Evolutionary conservation across 139 green algal genomes (phyloP).

Genomic region (Yamagishiella unicocca): DNA sequence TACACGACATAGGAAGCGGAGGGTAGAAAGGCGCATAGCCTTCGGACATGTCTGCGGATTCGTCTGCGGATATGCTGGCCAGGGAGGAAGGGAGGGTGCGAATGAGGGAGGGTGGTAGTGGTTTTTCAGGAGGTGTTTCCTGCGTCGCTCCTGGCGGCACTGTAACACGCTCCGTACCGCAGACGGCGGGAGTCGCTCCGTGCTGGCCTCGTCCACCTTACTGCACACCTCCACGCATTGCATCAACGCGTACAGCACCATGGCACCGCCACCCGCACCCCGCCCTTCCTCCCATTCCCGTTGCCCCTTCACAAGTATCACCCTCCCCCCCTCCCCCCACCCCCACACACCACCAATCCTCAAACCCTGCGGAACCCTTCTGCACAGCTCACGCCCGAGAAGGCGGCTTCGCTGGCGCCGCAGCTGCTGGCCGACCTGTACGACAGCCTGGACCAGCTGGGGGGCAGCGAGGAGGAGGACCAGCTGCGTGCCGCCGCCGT

Average conservation of each 20-base stretch:
- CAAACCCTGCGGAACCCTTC: not conserved
- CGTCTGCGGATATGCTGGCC: not conserved
- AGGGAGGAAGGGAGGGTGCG: not conserved
- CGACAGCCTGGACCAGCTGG: slow-evolving; percentile 47
- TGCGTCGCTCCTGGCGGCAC: too few relatives aligned
- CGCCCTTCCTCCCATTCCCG: not conserved
- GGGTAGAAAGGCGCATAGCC: not conserved
- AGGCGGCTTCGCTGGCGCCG: slow-evolving; percentile 14
- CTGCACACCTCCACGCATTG: too few relatives aligned
- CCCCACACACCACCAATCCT: not conserved
- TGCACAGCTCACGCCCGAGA: slow-evolving; percentile 13
- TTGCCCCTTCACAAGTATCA: not conserved
- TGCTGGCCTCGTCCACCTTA: too few relatives aligned
- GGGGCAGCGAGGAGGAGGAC: slow-evolving; percentile 11
- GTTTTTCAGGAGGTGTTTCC: too few relatives aligned
- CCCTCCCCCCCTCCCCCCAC: not conserved
- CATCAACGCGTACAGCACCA: too few relatives aligned
- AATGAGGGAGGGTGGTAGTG: too few relatives aligned
- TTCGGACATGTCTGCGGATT: not conserved
- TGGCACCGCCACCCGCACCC: not conserved
- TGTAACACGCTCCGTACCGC: too few relatives aligned
- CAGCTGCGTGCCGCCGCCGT: slow-evolving; percentile 14
- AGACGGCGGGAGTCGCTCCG: too few relatives aligned
- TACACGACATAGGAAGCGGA: not conserved
- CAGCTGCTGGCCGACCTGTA: slow-evolving; percentile 46